Base-by-base conservation (phyloP, 2,329 filamentous ascomycete species). In the Ilyonectria destructans region DNA sequence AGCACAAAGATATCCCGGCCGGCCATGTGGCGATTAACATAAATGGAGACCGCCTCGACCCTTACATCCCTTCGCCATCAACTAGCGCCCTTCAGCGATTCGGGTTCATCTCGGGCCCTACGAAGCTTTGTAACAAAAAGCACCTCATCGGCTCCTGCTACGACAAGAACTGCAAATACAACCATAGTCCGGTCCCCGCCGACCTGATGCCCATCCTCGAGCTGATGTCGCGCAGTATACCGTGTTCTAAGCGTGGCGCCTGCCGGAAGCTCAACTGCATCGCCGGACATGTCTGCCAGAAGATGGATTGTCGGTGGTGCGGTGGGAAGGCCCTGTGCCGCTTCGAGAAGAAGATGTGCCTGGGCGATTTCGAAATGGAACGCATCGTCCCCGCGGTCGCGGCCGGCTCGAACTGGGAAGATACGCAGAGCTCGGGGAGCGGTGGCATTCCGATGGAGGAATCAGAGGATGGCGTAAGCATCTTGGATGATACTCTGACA, bases 251-350 rank as follows among this genome's bases (percentile, higher is more conserved):
- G 3, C 62, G 56, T 4, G 71, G 73, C 15, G 33, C 9, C 8
- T 75, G 71, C 48, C 60, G 69, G 37, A 58, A 65, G 29, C 37
- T 40, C 19, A 69, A 63, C 15, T 75, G 73, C 31, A 65, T 71
- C 4, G 61, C 64, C 4, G 73, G 73, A 0, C 73, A 75, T 15
- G 70, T 75, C 3, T 75, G 73, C 26, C 73, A 75, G 48, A 63
- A 67, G 15, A 23, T 37, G 1, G 70, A 75, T 13, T 75, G 73
- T 2, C 71, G 67, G 7, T 65, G 72, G 2, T 62, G 71, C 13
- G 71, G 73, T 0, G 71, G 71, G 0, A 74, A 71, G 4, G 63
- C 57, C 12, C 69, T 63, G 29, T 75, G 73, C 8, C 69, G 73
- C 0, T 75, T 75, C 29, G 66, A 60, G 3, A 33, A 31, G 0